phyloP scores from a whole-genome alignment of 2,329 filamentous ascomycete genomes.

The Lachnellula hyalina region DNA sequence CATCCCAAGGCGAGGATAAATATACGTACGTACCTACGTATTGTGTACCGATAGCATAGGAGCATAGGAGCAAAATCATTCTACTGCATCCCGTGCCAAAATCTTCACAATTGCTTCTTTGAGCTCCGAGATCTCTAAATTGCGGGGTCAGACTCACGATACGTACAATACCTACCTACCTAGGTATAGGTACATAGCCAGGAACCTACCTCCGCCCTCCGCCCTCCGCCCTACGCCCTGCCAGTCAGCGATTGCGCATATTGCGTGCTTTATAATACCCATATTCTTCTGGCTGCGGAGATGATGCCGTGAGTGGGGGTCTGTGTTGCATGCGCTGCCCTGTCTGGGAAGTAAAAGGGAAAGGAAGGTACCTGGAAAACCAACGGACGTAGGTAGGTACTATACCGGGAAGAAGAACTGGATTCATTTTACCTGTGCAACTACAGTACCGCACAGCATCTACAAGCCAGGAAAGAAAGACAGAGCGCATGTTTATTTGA shows the following conservation, averaged over 20 bases:
- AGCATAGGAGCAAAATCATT: too few species aligned
- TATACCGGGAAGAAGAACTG: neutral
- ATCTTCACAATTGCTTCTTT: constrained; percentile 10
- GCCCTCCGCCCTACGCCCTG: neutral
- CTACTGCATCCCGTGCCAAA: neutral
- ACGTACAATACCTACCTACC: neutral
- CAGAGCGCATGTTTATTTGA: neutral
- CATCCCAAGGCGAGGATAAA: too few species aligned
- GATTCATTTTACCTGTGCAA: neutral
- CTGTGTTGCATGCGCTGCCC: neutral
- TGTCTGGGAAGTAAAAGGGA: neutral
- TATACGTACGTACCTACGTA: too few species aligned
- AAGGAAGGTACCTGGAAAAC: neutral
- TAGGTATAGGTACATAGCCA: too few species aligned
- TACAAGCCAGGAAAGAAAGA: neutral
- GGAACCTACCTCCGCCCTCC: too few species aligned
- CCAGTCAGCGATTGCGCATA: constrained; percentile 14
- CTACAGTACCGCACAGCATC: neutral
- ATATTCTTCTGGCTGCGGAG: constrained; percentile 1
- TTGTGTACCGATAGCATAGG: too few species aligned
- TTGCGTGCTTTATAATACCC: constrained; percentile 18
- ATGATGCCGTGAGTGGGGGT: constrained; percentile 18
- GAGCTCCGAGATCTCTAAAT: neutral
- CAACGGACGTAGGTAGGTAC: neutral
- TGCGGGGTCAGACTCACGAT: neutral